Percentiles rank a stretch among this genome's conserved stretches.
Evolutionary conservation across 179 eudicot genomes (phyloP).

Genomic region (Gypsophila paniculata): DNA sequence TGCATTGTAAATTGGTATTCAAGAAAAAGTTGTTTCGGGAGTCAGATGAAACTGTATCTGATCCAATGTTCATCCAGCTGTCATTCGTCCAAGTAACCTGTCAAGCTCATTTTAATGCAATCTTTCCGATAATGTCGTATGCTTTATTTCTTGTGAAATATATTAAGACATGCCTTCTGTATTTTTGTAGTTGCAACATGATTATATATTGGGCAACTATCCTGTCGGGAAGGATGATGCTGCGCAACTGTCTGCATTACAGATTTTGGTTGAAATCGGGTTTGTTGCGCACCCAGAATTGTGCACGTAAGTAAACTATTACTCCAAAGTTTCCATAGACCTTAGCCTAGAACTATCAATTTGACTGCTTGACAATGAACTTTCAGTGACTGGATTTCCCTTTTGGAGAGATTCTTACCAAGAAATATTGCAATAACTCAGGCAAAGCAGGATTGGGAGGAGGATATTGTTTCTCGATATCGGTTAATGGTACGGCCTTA

Average conservation of each 20-base stretch:
- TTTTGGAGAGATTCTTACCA: conserved; percentile 83
- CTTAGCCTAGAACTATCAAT: background rate
- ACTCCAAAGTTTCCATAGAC: background rate
- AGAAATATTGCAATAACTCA: conserved; percentile 90
- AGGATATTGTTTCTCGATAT: conserved; percentile 79
- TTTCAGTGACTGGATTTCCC: conserved; percentile 89
- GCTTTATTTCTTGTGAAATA: background rate
- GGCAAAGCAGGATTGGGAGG: conserved; percentile 89
- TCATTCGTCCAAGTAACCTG: conserved; percentile 82
- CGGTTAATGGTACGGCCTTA: conserved; percentile 55
- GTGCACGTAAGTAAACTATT: conserved; percentile 67
- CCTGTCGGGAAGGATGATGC: conserved; percentile 98
- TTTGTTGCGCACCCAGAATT: conserved; percentile 64
- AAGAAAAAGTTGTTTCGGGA: conserved; percentile 93
- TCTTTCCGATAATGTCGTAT: background rate
- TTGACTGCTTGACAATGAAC: conserved; percentile 14
- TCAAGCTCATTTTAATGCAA: background rate
- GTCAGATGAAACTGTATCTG: conserved; percentile 87
- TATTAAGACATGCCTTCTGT: conserved; percentile 2
- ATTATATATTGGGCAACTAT: conserved; percentile 91
- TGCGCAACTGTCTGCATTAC: conserved; percentile 85
- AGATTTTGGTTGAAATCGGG: conserved; percentile 90
- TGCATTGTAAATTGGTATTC: conserved; percentile 87
- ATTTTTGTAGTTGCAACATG: conserved; percentile 81
- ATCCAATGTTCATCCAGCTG: conserved; percentile 94